Evolutionary conservation across 345 rosid species (phyloP), one percentile per base, ranked within the genome.

Genomic region (Anastatica hierochuntica): DNA sequence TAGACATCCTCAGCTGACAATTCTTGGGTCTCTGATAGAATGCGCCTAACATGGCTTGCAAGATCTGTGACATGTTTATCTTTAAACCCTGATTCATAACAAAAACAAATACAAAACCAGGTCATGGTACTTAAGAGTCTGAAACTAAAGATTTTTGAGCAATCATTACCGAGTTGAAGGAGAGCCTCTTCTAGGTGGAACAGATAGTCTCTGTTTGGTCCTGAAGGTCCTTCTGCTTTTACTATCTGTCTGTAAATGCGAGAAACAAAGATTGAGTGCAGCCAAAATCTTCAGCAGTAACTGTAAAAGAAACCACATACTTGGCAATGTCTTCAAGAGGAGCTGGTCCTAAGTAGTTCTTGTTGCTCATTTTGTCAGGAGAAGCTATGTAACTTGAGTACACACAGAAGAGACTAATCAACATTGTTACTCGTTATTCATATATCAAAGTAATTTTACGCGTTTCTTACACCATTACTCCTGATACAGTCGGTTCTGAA

Each of bases 121-220:
- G n/a, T n/a, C n/a, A n/a, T 37, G 2, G 17, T 20, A 39, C 3
- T n/a, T 12, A 0, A 26, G 34, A 58, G 44, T 49, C 37, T 1
- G 11, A 37, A 29, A 29, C 29, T 16, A 11, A 14, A 27, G 13
- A 18, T 10, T 11, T 17, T 1, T 2, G 8, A 30, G 17, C 27
- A 29, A 33, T 4, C 0, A 43, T 73, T 56, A 82, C 92, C 92
- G 13, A 79, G 60, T 66, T 82, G 61, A 44, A 60, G 62, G 18
- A 90, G 90, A 58, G 92, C 87, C 24, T 43, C 56, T 71, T 84
- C 96, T 18, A 90, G 83, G 14, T 82, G 76, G 71, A 87, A 82
- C 46, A 87, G 82, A 57, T 80, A 84, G 53, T 84, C 95, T 77
- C 90, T 82, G 76, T 84, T 84, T 35, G 98, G 92, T 52, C 96